Conservation (phyloP, 345 rosid genomes). For the Eucalyptus caleyi region DNA sequence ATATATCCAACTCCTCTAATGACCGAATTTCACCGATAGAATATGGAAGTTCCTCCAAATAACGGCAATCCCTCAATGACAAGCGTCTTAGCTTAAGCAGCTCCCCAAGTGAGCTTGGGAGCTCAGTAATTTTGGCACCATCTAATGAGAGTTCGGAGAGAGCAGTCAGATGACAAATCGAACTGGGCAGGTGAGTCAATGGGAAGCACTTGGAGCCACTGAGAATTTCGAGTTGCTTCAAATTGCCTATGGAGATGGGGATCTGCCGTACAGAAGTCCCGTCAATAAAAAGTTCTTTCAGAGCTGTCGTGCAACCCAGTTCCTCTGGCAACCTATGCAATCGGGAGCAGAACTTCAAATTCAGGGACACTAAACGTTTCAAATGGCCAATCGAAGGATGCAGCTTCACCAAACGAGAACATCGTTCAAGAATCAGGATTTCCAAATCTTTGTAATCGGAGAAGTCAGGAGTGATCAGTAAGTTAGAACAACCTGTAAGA, state of each 20-base stretch:
- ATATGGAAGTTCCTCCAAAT: too few species aligned
- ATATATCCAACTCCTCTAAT: too few species aligned
- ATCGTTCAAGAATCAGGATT: too few species aligned
- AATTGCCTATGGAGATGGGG: neutral
- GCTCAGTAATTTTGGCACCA: accelerated
- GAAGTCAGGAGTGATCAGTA: too few species aligned
- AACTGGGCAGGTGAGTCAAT: neutral
- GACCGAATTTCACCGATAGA: accelerated
- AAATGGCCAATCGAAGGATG: too few species aligned
- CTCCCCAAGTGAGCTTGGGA: too few species aligned
- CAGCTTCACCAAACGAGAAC: too few species aligned
- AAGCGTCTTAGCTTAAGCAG: too few species aligned
- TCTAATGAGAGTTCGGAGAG: too few species aligned
- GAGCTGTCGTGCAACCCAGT: neutral
- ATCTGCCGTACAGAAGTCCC: neutral
- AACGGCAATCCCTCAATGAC: too few species aligned
- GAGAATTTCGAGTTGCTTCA: neutral
- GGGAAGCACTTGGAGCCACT: neutral
- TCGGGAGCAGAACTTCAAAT: neutral
- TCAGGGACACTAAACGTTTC: neutral
- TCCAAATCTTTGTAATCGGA: too few species aligned
- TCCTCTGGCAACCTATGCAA: neutral
- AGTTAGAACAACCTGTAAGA: too few species aligned
- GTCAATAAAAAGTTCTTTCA: neutral
- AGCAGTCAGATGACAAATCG: neutral